Percentiles rank a stretch among this genome's conserved stretches.
Conservation (phyloP, 208 protist species). For the Porcisia hertigi region DNA sequence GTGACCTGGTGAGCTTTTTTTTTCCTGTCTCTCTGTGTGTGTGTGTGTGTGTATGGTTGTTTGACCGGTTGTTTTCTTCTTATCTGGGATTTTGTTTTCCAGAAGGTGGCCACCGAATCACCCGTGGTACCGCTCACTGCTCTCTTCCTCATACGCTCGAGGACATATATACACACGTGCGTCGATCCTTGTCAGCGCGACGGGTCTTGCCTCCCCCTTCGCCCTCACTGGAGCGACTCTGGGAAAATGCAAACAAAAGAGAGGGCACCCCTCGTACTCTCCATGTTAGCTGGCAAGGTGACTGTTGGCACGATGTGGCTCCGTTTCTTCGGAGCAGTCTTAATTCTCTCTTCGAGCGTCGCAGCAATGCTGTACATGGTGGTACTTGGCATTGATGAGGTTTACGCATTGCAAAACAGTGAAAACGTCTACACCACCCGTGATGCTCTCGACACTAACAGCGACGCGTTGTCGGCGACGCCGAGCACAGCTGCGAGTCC, state of each 20-base stretch:
- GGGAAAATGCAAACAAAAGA: neutral
- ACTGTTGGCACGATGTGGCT: conserved; percentile 14
- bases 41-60: too few relatives aligned
- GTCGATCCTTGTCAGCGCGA: neutral
- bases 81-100: neutral
- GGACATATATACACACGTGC: neutral
- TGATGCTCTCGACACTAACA: neutral
- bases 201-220: neutral
- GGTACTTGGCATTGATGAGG: conserved; percentile 9
- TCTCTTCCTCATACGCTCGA: neutral
- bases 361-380: conserved; percentile 9
- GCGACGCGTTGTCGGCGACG: neutral
- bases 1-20: neutral
- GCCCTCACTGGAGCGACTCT: neutral
- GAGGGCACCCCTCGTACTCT: neutral
- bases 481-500: neutral
- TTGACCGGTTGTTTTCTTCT: neutral
- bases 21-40: neutral
- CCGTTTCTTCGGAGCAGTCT: neutral
- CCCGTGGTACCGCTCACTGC: too few relatives aligned
- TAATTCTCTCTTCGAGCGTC: conserved; percentile 8
- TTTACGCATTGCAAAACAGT: conserved; percentile 15
- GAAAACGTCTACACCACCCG: conserved; percentile 18
- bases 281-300: neutral
- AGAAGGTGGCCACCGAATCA: too few relatives aligned